Evolutionary conservation across 2,329 filamentous ascomycete genomes (phyloP), one percentile per base, ranked within the genome.

Genomic region (Lachnellula arida): DNA sequence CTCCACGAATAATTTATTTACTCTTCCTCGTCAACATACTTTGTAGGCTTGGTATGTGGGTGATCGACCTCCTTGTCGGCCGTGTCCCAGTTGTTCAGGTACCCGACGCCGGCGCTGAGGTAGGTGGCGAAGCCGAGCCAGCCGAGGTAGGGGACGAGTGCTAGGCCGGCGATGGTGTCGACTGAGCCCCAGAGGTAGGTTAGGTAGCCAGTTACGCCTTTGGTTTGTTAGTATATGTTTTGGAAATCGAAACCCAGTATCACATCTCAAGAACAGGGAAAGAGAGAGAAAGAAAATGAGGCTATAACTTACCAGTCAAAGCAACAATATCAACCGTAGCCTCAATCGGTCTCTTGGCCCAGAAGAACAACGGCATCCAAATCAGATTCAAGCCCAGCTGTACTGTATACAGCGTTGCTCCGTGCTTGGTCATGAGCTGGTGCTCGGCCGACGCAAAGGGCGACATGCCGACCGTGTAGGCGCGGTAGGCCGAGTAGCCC

Each of bases 281-380:
- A 40, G 39, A 4, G 5, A 8, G 4, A 4, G 17, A 40, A 42
- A 11, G 39, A n/a, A 42, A 1, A 5, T 6, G 19, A 42, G 9
- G 15, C 6, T 17, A 32, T 32, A 32, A 32, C 17, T 42, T 42
- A 8, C 87, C 90, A 0, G 87, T 77, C 8, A 97, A 77, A 0
- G 85, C 79, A 28, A 89, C 73, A 50, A 96, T 86, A 70, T 97
- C 89, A 28, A 80, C 79, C 6, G 89, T 84, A 3, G 92, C 91
- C 67, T 84, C 82, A 51, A 87, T 78, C 1, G 91, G 91, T 15
- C 83, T 82, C 61, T 86, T 85, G 50, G 87, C 69, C n/a, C 82
- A 80, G 70, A 96, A 97, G 80, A 97, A 97, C 11, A 97, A 80
- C 12, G 93, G 93, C 82, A 91, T 97, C 90, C 90, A 97, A 53